A percentile compares a stretch with the other conserved stretches of the same genome.
phyloP scores from a whole-genome alignment of 2,329 filamentous ascomycete genomes.

The Hymenoscyphus linearis region DNA sequence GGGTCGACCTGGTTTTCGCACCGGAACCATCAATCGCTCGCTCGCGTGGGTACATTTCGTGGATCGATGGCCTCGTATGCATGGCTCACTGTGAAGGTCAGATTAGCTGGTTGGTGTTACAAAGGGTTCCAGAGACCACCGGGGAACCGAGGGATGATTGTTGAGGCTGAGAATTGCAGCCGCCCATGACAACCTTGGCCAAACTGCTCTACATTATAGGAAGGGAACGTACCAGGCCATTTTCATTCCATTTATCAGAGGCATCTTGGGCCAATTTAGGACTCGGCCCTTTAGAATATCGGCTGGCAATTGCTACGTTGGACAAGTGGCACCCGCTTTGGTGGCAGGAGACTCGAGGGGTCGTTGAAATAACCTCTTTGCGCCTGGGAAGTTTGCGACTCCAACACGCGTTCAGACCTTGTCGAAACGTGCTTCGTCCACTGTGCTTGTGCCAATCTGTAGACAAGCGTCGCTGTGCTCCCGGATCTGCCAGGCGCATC shows the following conservation, averaged over 20 bases:
- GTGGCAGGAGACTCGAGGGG: conserved; percentile 7
- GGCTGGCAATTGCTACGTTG: conserved; percentile 11
- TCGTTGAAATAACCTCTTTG: conserved; percentile 22
- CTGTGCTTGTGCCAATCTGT: conserved; percentile 3
- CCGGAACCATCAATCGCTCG: conserved; percentile 64
- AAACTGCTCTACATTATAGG: conserved; percentile 1
- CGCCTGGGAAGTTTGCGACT: neutral
- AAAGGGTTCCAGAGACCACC: neutral
- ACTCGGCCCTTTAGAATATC: conserved; percentile 9
- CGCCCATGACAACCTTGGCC: conserved; percentile 4
- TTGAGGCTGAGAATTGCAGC: conserved; percentile 15
- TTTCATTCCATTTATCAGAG: conserved; percentile 64
- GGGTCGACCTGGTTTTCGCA: conserved; percentile 66
- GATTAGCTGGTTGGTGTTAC: conserved; percentile 15
- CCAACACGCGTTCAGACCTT: conserved; percentile 6
- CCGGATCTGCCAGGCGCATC: conserved; percentile 12
- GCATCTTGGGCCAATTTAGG: conserved; percentile 44
- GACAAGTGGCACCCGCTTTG: conserved; percentile 14
- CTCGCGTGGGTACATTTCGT: conserved; percentile 67
- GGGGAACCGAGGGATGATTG: neutral
- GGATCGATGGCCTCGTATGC: conserved; percentile 70
- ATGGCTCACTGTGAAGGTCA: conserved; percentile 53
- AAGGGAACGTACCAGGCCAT: conserved; percentile 61
- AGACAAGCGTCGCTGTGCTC: neutral
- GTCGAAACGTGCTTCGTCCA: conserved; percentile 9